Evolutionary conservation across 2,329 filamentous ascomycete genomes (phyloP).

Genomic region (Calonectria pseudoturangicola): DNA sequence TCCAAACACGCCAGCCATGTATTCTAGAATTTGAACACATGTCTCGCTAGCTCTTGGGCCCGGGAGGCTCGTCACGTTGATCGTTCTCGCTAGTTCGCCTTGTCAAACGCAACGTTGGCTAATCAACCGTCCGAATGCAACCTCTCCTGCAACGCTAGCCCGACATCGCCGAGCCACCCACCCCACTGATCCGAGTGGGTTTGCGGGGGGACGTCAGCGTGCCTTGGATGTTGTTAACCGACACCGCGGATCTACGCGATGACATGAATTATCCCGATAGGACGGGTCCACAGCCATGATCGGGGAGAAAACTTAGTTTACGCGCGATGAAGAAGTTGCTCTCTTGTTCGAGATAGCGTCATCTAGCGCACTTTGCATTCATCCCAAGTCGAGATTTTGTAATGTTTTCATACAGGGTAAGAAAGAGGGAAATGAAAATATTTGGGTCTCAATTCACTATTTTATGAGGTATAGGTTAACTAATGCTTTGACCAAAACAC

Average conservation of each 20-base stretch:
- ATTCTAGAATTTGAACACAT: slow-evolving; percentile 2
- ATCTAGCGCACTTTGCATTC: no score
- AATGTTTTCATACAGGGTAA: no score
- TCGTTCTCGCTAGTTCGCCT: slow-evolving; percentile 5
- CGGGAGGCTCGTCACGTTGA: background rate
- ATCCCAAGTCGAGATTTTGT: no score
- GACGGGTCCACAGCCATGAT: background rate
- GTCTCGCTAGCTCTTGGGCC: background rate
- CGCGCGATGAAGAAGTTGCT: background rate
- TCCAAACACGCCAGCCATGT: background rate
- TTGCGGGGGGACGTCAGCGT: background rate
- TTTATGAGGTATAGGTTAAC: no score
- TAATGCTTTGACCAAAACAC: background rate
- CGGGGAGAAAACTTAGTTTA: background rate
- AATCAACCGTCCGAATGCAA: background rate
- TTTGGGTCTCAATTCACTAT: no score
- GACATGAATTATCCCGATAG: slow-evolving; percentile 1
- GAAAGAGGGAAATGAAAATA: no score
- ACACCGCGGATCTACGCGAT: slow-evolving; percentile 7
- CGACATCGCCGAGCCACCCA: background rate
- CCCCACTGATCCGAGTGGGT: background rate
- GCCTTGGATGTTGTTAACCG: background rate
- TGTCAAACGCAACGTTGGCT: background rate
- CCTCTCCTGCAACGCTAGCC: slow-evolving; percentile 1
- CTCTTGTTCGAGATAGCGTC: no score